These are phyloP conservation scores for Madurella fahalii DNA, from an alignment of 2,329 filamentous ascomycete genomes.

Conservation along the genomic window DNA sequence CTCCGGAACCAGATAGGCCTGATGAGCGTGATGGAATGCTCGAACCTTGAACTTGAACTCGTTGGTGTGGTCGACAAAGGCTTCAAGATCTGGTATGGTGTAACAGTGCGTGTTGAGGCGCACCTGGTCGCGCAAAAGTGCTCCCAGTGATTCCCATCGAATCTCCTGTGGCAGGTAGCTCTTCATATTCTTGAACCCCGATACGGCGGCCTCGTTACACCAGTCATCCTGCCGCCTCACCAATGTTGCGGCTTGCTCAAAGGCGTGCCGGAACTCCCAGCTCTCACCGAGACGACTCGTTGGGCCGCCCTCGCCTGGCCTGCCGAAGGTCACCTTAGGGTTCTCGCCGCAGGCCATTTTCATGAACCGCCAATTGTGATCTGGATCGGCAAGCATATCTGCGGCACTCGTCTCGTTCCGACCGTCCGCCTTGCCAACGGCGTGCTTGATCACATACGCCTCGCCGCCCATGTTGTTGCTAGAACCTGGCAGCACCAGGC, in stretches of 20 bases:
- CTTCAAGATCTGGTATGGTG: conserved; percentile 64
- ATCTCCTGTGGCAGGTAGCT: conserved; percentile 60
- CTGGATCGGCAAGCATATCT: conserved; percentile 63
- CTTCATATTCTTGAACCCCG: conserved; percentile 48
- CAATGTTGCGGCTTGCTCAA: conserved; percentile 57
- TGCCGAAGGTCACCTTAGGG: conserved; percentile 58
- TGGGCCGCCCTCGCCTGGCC: conserved; percentile 49
- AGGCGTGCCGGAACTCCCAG: conserved; percentile 64
- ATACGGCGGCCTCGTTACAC: conserved; percentile 53
- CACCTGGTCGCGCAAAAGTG: conserved; percentile 62
- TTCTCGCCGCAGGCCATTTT: conserved; percentile 77
- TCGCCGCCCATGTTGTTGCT: conserved; percentile 73
- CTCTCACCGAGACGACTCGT: conserved; percentile 63
- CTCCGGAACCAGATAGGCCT: conserved; percentile 63
- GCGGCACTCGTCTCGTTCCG: conserved; percentile 59
- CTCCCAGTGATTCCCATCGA: conserved; percentile 59
- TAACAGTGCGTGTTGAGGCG: conserved; percentile 70
- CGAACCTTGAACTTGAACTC: conserved; percentile 65
- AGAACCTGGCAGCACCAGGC: conserved; percentile 62
- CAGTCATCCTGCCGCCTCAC: conserved; percentile 63
- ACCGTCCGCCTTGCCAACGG: conserved; percentile 56
- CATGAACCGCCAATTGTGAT: conserved; percentile 64
- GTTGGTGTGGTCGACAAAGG: conserved; percentile 65
- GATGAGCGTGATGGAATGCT: conserved; percentile 67
- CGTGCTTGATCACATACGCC: conserved; percentile 65